Percentiles rank a stretch among this genome's conserved stretches.
These are phyloP conservation scores for Acer negundo DNA, from an alignment of 345 rosid species.

Conservation along the genomic window DNA sequence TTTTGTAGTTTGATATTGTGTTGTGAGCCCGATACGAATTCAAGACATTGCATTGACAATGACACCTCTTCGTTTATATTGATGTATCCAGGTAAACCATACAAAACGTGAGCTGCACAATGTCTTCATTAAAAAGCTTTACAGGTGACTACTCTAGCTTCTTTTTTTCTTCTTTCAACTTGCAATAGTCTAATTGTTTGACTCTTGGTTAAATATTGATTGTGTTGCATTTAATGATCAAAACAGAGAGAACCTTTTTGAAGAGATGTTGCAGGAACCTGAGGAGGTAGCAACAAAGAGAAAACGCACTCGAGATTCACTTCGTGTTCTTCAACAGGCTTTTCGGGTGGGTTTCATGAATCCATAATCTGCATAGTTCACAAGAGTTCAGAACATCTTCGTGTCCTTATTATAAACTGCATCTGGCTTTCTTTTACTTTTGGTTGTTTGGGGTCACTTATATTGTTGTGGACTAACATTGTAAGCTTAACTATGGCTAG, in stretches of 20 bases:
- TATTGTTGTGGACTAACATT: background rate
- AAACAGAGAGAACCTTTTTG: conserved; percentile 91
- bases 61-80: conserved; percentile 13
- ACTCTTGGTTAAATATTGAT: conserved; percentile 1
- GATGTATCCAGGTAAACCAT: conserved; percentile 73
- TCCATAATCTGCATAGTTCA: background rate
- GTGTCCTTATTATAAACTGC: background rate
- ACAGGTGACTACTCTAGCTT: conserved; percentile 57
- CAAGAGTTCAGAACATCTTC: background rate
- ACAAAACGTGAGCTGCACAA: conserved; percentile 97
- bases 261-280: conserved; percentile 99
- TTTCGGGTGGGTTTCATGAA: conserved; percentile 59
- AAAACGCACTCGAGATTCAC: conserved; percentile 83
- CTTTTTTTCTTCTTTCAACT: background rate
- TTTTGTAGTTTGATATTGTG: conserved; percentile 1
- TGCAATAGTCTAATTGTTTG: background rate
- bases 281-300: conserved; percentile 83
- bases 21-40: background rate
- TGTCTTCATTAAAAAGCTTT: conserved; percentile 89
- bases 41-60: background rate
- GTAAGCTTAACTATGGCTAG: background rate
- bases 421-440: background rate
- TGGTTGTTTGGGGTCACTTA: background rate
- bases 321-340: conserved; percentile 90
- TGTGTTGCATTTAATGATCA: conserved; percentile 20